phyloP scores from a whole-genome alignment of 2,329 filamentous ascomycete species.

The Aureobasidium sp. region DNA sequence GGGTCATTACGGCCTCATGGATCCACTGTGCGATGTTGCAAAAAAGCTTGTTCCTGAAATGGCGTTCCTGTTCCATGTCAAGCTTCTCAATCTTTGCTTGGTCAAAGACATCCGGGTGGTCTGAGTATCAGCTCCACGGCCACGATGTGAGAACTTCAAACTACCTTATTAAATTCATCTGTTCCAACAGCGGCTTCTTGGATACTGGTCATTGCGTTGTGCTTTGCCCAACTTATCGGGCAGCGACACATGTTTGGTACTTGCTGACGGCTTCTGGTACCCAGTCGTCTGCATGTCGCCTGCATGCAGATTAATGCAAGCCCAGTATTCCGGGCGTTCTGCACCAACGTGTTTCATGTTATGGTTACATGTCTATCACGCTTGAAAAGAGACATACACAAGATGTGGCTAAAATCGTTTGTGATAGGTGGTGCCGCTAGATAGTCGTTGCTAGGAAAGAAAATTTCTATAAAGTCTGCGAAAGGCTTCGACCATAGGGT shows the following conservation, averaged over 20 bases:
- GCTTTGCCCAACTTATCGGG: background rate
- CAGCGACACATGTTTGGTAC: background rate
- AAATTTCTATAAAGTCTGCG: background rate
- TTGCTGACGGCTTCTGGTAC: constrained; percentile 1
- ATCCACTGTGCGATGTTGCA: background rate
- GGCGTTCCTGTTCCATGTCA: background rate
- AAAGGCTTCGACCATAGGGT: background rate
- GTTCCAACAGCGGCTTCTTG: background rate
- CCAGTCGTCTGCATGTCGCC: background rate
- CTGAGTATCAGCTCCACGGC: background rate
- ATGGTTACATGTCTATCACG: background rate
- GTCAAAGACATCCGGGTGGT: background rate
- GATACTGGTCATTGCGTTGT: background rate
- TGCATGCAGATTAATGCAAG: background rate
- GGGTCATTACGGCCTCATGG: constrained; percentile 2
- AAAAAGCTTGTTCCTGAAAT: constrained; percentile 8
- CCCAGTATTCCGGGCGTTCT: background rate
- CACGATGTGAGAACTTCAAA: background rate
- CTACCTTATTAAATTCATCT: background rate
- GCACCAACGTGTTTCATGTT: background rate
- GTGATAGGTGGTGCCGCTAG: background rate
- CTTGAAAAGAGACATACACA: background rate
- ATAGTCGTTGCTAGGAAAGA: background rate
- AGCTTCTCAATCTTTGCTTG: background rate
- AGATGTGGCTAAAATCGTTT: background rate